Evolutionary conservation across 176 grass and related monocot genomes (phyloP).

Genomic region (Musa acuminata): DNA sequence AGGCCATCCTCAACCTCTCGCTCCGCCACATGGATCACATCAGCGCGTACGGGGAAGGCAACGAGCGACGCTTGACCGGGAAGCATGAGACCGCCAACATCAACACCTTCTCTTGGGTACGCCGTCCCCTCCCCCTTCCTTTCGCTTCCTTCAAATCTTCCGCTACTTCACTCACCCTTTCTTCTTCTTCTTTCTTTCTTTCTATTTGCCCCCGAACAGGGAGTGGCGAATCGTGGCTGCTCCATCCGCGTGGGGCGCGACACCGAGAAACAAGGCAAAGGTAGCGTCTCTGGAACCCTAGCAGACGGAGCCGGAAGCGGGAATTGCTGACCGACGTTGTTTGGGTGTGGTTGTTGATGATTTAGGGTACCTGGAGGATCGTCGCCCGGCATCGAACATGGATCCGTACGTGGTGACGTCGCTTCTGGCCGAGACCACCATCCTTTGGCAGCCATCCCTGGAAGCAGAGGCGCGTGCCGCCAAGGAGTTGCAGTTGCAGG

Average conservation of each 20-base stretch:
- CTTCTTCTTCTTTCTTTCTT: constrained; percentile 10
- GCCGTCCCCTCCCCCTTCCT: neutral
- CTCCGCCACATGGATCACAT: constrained; percentile 87
- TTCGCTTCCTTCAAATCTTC: neutral
- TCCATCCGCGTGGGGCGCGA: constrained; percentile 92
- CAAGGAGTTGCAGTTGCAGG: constrained; percentile 70
- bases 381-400: constrained; percentile 96
- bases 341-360: no score
- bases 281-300: constrained; percentile 23
- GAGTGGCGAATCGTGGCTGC: constrained; percentile 95
- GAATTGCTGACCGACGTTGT: no score
- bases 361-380: constrained; percentile 90
- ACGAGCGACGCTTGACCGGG: constrained; percentile 85
- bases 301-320: no score
- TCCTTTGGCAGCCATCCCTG: constrained; percentile 83
- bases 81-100: constrained; percentile 93
- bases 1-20: constrained; percentile 91
- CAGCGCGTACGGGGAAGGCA: constrained; percentile 95
- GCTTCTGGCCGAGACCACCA: constrained; percentile 69
- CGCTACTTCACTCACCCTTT: neutral
- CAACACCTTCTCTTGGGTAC: constrained; percentile 91
- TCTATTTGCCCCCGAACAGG: constrained; percentile 30
- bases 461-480: constrained; percentile 80
- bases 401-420: constrained; percentile 84
- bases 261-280: constrained; percentile 88